Base-by-base conservation (phyloP, 2,329 filamentous ascomycete genomes). In the Cladorrhinum sp. region DNA sequence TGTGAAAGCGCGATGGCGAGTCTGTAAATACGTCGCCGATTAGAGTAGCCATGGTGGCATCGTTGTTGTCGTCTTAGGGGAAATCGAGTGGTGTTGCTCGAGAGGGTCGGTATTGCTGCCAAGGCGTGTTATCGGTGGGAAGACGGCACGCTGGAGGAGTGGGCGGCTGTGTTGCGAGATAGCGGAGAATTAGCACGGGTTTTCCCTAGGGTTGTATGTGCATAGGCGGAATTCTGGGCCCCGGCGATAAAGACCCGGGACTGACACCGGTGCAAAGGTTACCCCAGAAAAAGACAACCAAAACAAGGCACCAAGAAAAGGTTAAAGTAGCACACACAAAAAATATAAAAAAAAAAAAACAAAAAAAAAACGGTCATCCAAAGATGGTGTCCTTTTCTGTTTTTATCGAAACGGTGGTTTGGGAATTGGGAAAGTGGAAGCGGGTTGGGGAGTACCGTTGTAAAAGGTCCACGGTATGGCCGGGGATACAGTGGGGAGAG, bases 1-100 rank as follows among this genome's bases (percentile, higher is more conserved):
- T 46, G 18, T 46, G 85, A 76, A 89, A 88, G 77, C 86, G 84
- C 70, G 85, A 82, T 18, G 62, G 52, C 69, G 87, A 81, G 77
- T 91, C 87, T 75, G 90, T 84, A 77, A 87, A 86, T 79, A 87
- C 87, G 80, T 94, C 91, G 74, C 83, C 83, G 69, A 87, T 82
- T 75, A 87, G 74, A 76, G 84, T 80, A 72, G 84, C 85, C 85
- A 88, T 87, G 77, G 75, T 81, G 79, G 78, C 71, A 65, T 67
- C 55, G 64, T 57, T 21, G 54, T 48, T 23, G 54, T 57, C 21
- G 42, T 21, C 42, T 7, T 46, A 18, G 42, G 16, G n/a, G n/a
- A 12, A 46, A 18, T 46, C 42, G n/a, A 46, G 16, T 46, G 42
- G 18, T 46, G n/a, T 18, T 16, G 3, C 14, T 18, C 6, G 18